Conservation (phyloP, 75 land plant species). For the Picea sitchensis region DNA sequence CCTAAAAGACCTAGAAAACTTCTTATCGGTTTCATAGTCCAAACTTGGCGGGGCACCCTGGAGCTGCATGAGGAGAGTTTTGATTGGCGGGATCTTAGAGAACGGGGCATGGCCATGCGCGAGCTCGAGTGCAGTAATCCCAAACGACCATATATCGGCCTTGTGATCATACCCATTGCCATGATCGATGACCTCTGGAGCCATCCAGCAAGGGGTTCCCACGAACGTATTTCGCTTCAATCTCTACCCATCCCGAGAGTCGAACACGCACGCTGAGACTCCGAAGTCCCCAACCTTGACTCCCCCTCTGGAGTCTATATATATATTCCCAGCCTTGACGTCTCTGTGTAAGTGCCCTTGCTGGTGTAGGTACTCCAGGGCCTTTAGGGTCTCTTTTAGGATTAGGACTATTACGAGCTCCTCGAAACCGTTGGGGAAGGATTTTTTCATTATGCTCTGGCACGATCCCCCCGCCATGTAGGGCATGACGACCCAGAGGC, state of each 20-base stretch:
- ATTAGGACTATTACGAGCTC: constrained; percentile 73
- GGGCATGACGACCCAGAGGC: constrained; percentile 96
- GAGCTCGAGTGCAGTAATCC: constrained; percentile 79
- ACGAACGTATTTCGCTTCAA: constrained; percentile 38
- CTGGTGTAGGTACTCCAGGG: constrained; percentile 55
- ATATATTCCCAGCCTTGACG: constrained; percentile 70
- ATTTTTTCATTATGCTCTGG: constrained; percentile 61
- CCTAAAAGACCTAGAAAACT: constrained; percentile 67
- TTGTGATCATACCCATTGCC: constrained; percentile 40
- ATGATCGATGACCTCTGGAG: constrained; percentile 62
- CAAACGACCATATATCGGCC: constrained; percentile 89
- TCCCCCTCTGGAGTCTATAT: constrained; percentile 42
- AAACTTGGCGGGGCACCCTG: constrained; percentile 96
- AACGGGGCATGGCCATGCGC: constrained; percentile 86
- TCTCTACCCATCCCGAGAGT: constrained; percentile 24
- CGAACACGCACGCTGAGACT: constrained; percentile 75
- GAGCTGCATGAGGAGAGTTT: constrained; percentile 82
- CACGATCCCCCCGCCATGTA: constrained; percentile 92
- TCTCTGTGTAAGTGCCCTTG: constrained; percentile 68
- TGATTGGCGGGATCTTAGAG: constrained; percentile 89
- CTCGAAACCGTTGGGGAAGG: constrained; percentile 70
- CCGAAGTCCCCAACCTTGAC: constrained; percentile 79
- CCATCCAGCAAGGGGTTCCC: constrained; percentile 89
- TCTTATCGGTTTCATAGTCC: constrained; percentile 55
- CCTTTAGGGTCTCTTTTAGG: constrained; percentile 55